A percentile compares a stretch with the other conserved stretches of the same genome.
Evolutionary conservation across 768 basidiomycete genomes (phyloP).

Genomic region (Pulveroboletus sp.): DNA sequence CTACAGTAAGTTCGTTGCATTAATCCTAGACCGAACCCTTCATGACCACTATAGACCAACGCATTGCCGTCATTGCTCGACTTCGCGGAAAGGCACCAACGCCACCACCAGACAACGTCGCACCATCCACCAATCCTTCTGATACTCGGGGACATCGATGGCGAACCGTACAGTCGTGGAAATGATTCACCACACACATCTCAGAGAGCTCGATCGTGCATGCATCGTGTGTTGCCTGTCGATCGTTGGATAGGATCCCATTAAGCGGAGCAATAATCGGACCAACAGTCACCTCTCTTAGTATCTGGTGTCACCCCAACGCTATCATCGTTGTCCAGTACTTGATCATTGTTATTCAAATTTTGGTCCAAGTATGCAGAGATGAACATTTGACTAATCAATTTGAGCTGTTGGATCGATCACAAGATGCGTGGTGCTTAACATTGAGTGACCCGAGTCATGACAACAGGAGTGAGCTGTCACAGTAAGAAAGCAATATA

Average conservation of each 20-base stretch:
- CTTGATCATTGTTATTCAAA: neutral
- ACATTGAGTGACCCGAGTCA: neutral
- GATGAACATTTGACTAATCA: neutral
- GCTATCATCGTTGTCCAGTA: neutral
- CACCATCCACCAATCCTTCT: conserved; percentile 5
- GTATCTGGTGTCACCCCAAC: neutral
- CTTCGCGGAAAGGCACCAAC: conserved; percentile 49
- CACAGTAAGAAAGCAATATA: neutral
- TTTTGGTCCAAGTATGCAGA: neutral
- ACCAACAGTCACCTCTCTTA: neutral
- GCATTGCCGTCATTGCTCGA: conserved; percentile 47
- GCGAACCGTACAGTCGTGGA: conserved; percentile 37
- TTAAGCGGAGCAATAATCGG: neutral
- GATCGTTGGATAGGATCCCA: neutral
- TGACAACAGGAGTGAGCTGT: neutral
- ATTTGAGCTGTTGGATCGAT: neutral
- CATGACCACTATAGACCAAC: conserved; percentile 37
- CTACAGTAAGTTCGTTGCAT: conserved; percentile 47
- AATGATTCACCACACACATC: conserved; percentile 9
- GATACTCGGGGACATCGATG: conserved; percentile 32
- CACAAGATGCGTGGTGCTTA: neutral
- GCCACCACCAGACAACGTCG: conserved; percentile 33
- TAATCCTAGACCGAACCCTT: neutral
- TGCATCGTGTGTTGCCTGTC: conserved; percentile 6
- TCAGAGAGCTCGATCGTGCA: neutral